Conservation (phyloP, 345 rosid species). For the Sonneratia caseolaris region DNA sequence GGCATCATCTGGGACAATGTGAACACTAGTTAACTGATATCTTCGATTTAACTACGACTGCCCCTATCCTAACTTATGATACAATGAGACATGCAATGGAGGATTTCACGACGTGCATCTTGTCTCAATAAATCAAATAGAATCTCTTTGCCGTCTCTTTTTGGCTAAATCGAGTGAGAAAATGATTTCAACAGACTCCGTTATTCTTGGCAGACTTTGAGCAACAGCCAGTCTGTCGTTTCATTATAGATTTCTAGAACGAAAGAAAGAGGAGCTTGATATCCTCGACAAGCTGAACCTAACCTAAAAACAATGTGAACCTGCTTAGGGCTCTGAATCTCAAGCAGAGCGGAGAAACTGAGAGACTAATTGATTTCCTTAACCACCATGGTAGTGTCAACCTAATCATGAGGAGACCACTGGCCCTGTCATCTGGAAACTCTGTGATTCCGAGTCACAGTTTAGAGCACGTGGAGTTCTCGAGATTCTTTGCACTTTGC, state of each 20-base stretch:
- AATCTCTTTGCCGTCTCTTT: no score
- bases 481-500: slow-evolving; percentile 36
- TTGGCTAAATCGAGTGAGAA: no score
- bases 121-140: background rate
- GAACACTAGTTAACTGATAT: no score
- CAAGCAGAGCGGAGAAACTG: slow-evolving; percentile 51
- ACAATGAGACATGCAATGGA: no score
- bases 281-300: slow-evolving; percentile 18
- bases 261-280: slow-evolving; percentile 33
- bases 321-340: slow-evolving; percentile 38
- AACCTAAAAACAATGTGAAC: slow-evolving; percentile 34
- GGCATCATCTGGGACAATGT: no score
- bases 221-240: slow-evolving; percentile 16
- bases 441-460: slow-evolving; percentile 44
- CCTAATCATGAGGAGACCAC: slow-evolving; percentile 41
- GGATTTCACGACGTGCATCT: background rate
- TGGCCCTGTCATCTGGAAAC: slow-evolving; percentile 39
- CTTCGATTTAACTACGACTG: background rate
- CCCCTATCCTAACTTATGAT: background rate
- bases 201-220: slow-evolving; percentile 37
- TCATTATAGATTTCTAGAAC: slow-evolving; percentile 29
- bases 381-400: slow-evolving; percentile 48
- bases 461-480: slow-evolving; percentile 42
- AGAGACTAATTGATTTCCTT: slow-evolving; percentile 43
- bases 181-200: slow-evolving; percentile 8